Percentiles rank a stretch among this genome's conserved stretches.
These are phyloP conservation scores for Fragilariopsis cylindrus DNA, from an alignment of 108 stramenopile species.

Conservation along the genomic window DNA sequence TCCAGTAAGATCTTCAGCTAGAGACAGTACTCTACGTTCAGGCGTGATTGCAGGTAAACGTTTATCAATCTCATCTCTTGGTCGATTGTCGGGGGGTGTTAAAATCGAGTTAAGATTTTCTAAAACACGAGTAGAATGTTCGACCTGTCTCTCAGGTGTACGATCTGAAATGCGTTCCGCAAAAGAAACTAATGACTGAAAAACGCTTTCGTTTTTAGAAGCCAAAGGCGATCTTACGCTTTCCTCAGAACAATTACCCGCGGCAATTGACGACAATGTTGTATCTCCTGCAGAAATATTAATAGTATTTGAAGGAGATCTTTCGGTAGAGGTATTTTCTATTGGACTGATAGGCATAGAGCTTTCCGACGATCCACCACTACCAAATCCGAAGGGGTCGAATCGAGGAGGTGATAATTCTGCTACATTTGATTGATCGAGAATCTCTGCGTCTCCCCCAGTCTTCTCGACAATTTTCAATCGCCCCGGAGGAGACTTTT, in stretches of 20 bases:
- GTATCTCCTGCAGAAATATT: not conserved
- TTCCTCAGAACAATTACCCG: not conserved
- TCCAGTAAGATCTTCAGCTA: not conserved
- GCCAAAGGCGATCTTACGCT: not conserved
- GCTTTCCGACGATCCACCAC: no score
- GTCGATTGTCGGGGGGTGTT: not conserved
- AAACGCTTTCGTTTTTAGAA: not conserved
- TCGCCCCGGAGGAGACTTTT: no score
- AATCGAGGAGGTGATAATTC: not conserved
- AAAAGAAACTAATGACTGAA: constrained; percentile 16
- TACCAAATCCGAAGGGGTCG: constrained; percentile 2
- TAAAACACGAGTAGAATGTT: constrained; percentile 8
- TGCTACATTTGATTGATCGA: no score
- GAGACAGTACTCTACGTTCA: not conserved
- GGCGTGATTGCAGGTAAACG: constrained; percentile 9
- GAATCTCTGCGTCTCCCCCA: no score
- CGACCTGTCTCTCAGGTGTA: not conserved
- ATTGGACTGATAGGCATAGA: no score
- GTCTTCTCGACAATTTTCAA: no score
- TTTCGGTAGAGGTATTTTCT: no score
- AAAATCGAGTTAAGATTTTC: constrained; percentile 19
- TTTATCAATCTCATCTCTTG: not conserved
- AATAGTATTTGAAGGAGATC: no score
- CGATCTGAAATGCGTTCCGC: not conserved
- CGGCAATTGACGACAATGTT: constrained; percentile 3